Evolutionary conservation across 805 yeast species (phyloP), one percentile per base, ranked within the genome.

Genomic region (Metschnikowia reukaufii): DNA sequence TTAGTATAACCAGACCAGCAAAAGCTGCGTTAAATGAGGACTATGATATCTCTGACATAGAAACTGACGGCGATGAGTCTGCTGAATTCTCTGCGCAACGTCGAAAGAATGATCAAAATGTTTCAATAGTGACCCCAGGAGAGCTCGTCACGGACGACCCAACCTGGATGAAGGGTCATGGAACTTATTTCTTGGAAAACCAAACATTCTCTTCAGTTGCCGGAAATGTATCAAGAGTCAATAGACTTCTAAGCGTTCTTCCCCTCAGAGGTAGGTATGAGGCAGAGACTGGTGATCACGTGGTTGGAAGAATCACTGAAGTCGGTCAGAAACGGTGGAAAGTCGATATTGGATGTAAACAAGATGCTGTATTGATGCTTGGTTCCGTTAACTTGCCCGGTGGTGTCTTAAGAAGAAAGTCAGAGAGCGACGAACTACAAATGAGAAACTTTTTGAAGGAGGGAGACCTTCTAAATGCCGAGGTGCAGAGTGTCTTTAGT

Each of bases 131-230:
- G 16, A 89, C 97, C 1, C 99, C 99, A 0, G 99, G 99, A 8
- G 97, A 94, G 63, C 70, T 91, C 42, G 87, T 94, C n/a, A 94
- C 98, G 0, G 94, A 88, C 56, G 98, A 94, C 60, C 88, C 96
- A 6, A 78, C 84, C 2, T 94, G 98, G 97, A 94, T 94, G 99
- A 81, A 96, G 61, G 99, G 99, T 25, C 99, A 92, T 62, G 99
- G 99, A 5, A 94, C 98, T 0, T 94, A 89, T 64, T 81, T 84
- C 55, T 68, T 86, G 33, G 82, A 81, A 29, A 85, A 84, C 54
- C 73, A 77, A 56, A 89, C 97, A 0, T 89, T 80, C 64, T 85
- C 96, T 2, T 85, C 97, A 0, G 96, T 92, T 6, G 97, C 97
- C 0, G 99, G 99, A 4, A 82, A 83, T 9, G 84, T 94, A 4